Percentiles rank a stretch among this genome's conserved stretches.
Evolutionary conservation across 2,329 filamentous ascomycete genomes (phyloP).

Genomic region (Calonectria honghensis): DNA sequence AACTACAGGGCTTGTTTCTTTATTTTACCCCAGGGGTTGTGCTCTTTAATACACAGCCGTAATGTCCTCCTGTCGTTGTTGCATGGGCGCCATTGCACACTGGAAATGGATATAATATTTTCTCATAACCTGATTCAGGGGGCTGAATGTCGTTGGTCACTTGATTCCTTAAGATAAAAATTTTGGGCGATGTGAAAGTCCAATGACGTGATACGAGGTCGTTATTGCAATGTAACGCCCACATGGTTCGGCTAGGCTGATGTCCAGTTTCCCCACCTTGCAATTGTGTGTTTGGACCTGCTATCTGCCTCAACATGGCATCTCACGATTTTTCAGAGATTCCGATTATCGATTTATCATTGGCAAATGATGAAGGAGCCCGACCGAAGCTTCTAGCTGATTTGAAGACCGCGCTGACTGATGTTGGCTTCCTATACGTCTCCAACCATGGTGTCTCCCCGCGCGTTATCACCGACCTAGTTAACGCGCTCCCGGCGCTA

Average conservation of each 20-base stretch:
- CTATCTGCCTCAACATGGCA: neutral
- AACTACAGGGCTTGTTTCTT: neutral
- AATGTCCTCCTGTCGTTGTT: neutral
- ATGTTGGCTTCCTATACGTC: constrained; percentile 73
- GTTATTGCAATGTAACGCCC: neutral
- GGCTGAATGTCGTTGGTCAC: neutral
- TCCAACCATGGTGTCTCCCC: constrained; percentile 68
- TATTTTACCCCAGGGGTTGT: neutral
- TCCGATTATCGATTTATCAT: constrained; percentile 70
- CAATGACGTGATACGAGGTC: neutral
- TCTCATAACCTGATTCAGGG: neutral
- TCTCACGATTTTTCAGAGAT: constrained; percentile 58
- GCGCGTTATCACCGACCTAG: constrained; percentile 60
- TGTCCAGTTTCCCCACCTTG: neutral
- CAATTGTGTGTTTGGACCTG: neutral
- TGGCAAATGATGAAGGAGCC: constrained; percentile 59
- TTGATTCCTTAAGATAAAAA: neutral
- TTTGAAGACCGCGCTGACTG: constrained; percentile 67
- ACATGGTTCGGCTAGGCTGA: neutral
- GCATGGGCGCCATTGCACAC: neutral
- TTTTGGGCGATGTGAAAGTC: neutral
- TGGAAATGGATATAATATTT: neutral
- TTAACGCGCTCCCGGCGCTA: constrained; percentile 63
- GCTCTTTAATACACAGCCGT: neutral
- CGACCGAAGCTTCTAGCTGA: constrained; percentile 62